Conservation (phyloP, 805 yeast genomes). For the Spathaspora hagerdaliae region DNA sequence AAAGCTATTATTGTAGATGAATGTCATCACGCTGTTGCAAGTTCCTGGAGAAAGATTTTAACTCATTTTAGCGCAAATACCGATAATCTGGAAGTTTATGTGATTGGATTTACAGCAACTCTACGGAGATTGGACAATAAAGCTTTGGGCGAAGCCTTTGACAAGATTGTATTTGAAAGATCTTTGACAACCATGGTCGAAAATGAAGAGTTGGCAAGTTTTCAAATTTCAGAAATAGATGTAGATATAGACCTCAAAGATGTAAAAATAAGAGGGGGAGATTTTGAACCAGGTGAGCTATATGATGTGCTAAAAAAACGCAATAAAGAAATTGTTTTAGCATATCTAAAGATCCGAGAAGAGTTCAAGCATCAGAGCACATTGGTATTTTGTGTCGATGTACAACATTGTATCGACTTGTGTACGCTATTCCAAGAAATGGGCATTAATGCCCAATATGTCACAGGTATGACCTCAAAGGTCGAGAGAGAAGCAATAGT, state of each 20-base stretch:
- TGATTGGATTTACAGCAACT: slow-evolving; percentile 89
- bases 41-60: slow-evolving; percentile 56
- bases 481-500: slow-evolving; percentile 50
- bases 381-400: slow-evolving; percentile 73
- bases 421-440: slow-evolving; percentile 47
- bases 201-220: slow-evolving; percentile 67
- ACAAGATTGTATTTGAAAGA: slow-evolving; percentile 69
- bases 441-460: slow-evolving; percentile 68
- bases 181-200: slow-evolving; percentile 62
- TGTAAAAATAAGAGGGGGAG: slow-evolving; percentile 37
- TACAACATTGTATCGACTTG: slow-evolving; percentile 58
- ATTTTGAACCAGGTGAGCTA: slow-evolving; percentile 42
- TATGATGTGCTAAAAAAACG: neutral
- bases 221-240: slow-evolving; percentile 56
- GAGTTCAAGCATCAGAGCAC: slow-evolving; percentile 51
- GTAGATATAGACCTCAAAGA: slow-evolving; percentile 41
- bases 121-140: slow-evolving; percentile 70
- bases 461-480: slow-evolving; percentile 61
- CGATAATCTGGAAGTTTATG: slow-evolving; percentile 42
- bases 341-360: slow-evolving; percentile 37
- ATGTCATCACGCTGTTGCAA: slow-evolving; percentile 87
- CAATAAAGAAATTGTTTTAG: slow-evolving; percentile 55
- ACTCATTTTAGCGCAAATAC: slow-evolving; percentile 51
- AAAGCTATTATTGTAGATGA: slow-evolving; percentile 82
- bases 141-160: slow-evolving; percentile 56